Conservation (phyloP, 2,329 filamentous ascomycete species). For the Beauveria asiatica region DNA sequence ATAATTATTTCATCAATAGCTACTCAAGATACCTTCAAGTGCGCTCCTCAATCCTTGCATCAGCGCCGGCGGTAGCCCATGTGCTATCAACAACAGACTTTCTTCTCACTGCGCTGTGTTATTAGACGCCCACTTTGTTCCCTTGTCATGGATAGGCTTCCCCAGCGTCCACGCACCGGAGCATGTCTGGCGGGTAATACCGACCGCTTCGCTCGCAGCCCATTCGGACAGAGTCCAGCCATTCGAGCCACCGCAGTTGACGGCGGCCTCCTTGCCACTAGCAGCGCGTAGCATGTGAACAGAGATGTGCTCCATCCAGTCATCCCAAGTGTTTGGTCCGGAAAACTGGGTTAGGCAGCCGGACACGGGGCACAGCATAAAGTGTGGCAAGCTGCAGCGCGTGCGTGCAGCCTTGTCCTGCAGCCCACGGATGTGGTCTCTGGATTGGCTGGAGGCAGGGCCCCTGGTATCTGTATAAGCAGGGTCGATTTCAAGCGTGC, state of each 20-base stretch:
- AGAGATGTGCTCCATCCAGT: conserved; percentile 80
- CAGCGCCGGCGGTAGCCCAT: too few species aligned
- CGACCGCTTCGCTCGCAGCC: conserved; percentile 28
- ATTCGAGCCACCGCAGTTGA: conserved; percentile 30
- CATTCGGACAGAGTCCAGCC: conserved; percentile 31
- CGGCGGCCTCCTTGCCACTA: conserved; percentile 16
- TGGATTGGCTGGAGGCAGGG: conserved; percentile 27
- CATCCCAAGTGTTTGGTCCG: conserved; percentile 63
- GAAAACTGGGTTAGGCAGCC: conserved; percentile 54
- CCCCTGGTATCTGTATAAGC: not conserved
- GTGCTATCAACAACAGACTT: not conserved
- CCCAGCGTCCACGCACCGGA: not conserved
- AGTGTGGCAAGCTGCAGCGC: conserved; percentile 52
- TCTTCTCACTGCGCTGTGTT: not conserved
- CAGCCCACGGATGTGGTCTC: conserved; percentile 47
- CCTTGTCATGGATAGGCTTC: not conserved
- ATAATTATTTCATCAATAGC: too few species aligned
- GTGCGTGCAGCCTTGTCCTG: conserved; percentile 50
- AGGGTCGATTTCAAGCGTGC: conserved; percentile 29
- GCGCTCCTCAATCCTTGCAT: too few species aligned
- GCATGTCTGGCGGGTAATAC: conserved; percentile 23
- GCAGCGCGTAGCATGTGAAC: conserved; percentile 57
- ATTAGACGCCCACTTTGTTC: not conserved
- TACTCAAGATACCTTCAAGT: too few species aligned
- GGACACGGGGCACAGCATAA: conserved; percentile 51